Percentiles rank a stretch among this genome's conserved stretches.
Evolutionary conservation across 129 eudicot genomes (phyloP).

Genomic region (Pseudognaphalium luteoalbum): DNA sequence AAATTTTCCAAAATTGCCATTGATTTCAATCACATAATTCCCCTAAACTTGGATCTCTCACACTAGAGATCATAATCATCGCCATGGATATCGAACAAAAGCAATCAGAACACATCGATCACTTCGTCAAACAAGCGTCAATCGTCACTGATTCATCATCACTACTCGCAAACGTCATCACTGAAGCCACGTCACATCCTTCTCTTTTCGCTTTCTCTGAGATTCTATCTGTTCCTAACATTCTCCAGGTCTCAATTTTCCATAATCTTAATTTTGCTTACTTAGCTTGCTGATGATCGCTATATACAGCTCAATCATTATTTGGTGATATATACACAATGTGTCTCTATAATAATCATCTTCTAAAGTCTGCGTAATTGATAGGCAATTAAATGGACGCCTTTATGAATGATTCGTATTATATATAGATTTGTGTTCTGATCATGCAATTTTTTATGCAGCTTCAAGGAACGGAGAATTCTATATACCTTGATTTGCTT

Average conservation of each 20-base stretch:
- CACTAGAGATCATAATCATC: conserved; percentile 11
- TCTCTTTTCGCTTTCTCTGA: conserved; percentile 95
- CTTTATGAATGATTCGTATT: not conserved
- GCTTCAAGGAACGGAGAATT: conserved; percentile 77
- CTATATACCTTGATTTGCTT: conserved; percentile 68
- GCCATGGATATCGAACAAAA: conserved; percentile 72
- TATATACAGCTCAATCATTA: not conserved
- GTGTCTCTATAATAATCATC: not conserved
- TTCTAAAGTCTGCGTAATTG: not conserved
- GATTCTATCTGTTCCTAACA: conserved; percentile 72
- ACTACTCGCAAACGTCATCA: conserved; percentile 47
- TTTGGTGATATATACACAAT: not conserved
- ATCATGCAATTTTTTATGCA: conserved; percentile 40
- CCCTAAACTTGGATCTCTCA: conserved; percentile 17
- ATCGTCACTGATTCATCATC: conserved; percentile 41
- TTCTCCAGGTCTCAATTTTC: conserved; percentile 52
- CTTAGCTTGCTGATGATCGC: not conserved
- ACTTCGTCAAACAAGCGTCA: conserved; percentile 84
- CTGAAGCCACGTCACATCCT: conserved; percentile 89
- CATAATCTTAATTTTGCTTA: conserved; percentile 8
- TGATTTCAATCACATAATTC: conserved; percentile 8
- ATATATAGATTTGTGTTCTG: not conserved
- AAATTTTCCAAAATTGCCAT: conserved; percentile 1
- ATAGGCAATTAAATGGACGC: not conserved
- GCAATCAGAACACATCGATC: conserved; percentile 87